phyloP scores from a whole-genome alignment of 2,329 filamentous ascomycete genomes.

The Didymella keratinophila region DNA sequence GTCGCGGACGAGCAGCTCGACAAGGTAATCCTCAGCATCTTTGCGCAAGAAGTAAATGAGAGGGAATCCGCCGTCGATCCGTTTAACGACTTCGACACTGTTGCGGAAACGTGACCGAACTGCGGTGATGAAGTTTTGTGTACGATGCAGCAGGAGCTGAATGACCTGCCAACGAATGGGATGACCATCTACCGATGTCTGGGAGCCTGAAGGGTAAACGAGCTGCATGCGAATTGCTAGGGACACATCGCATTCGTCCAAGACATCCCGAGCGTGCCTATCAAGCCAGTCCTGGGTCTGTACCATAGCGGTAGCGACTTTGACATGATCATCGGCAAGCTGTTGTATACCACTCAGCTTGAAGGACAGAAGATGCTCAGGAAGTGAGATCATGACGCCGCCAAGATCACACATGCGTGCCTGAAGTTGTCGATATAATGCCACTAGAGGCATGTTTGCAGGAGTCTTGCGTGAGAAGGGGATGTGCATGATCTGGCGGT shows the following conservation, averaged over 20 bases:
- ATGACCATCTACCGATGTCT: conserved; percentile 52
- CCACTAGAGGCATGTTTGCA: conserved; percentile 42
- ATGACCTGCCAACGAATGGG: conserved; percentile 52
- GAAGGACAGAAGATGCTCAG: conserved; percentile 72
- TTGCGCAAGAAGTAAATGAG: conserved; percentile 63
- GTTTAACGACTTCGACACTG: conserved; percentile 60
- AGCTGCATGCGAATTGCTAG: conserved; percentile 54
- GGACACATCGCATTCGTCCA: conserved; percentile 67
- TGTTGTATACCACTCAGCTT: conserved; percentile 68
- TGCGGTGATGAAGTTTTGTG: conserved; percentile 34
- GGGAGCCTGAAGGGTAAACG: conserved; percentile 55
- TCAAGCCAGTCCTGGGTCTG: conserved; percentile 61
- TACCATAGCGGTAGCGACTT: conserved; percentile 59
- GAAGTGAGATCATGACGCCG: conserved; percentile 67
- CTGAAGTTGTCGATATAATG: conserved; percentile 51
- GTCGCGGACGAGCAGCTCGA: conserved; percentile 39
- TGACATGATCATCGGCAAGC: conserved; percentile 57
- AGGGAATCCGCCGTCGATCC: conserved; percentile 56
- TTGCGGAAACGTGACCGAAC: conserved; percentile 54
- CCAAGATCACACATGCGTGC: conserved; percentile 51
- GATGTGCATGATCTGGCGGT: conserved; percentile 63
- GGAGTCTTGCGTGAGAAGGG: conserved; percentile 65
- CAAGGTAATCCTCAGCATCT: conserved; percentile 46
- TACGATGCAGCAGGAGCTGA: conserved; percentile 47
- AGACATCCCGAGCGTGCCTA: conserved; percentile 62